These are phyloP conservation scores for Ceratobasidium sp. DNA, from an alignment of 1,284 basidiomycete species.

Conservation along the genomic window DNA sequence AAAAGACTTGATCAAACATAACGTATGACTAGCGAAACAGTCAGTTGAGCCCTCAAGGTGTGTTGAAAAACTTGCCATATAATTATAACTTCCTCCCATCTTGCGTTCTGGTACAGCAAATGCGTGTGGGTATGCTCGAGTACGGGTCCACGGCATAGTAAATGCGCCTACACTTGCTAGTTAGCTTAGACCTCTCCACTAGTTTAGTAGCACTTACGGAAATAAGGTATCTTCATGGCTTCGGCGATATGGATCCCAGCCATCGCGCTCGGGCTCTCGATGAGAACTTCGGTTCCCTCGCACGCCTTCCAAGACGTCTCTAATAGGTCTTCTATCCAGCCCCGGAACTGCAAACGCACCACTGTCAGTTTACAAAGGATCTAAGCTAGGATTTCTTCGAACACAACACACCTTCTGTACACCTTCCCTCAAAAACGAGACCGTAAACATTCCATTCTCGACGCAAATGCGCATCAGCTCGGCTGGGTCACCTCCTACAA, in stretches of 20 bases:
- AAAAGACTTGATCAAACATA: conserved; percentile 98
- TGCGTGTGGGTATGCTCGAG: conserved; percentile 93
- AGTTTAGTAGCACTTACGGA: conserved; percentile 61
- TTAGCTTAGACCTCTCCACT: background rate
- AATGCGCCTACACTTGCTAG: conserved; percentile 47
- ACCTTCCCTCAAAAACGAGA: conserved; percentile 91
- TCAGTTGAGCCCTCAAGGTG: background rate
- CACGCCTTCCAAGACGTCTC: conserved; percentile 96
- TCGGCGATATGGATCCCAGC: conserved; percentile 99
- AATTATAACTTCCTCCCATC: conserved; percentile 97
- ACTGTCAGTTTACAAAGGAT: background rate
- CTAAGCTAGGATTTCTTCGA: too few relatives aligned
- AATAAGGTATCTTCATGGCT: conserved; percentile 92
- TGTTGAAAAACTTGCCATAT: conserved; percentile 73
- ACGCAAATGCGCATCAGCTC: conserved; percentile 95
- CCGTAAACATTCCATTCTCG: conserved; percentile 96
- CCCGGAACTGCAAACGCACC: conserved; percentile 75
- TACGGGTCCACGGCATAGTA: conserved; percentile 66
- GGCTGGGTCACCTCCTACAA: conserved; percentile 95
- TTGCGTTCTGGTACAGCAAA: conserved; percentile 95
- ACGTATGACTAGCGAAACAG: conserved; percentile 72
- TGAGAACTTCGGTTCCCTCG: conserved; percentile 89
- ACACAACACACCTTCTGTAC: conserved; percentile 84
- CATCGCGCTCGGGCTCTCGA: conserved; percentile 97
- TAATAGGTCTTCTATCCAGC: conserved; percentile 95